These are phyloP conservation scores for Verticillium nubilum DNA, from an alignment of 2,329 filamentous ascomycete genomes.

Conservation along the genomic window DNA sequence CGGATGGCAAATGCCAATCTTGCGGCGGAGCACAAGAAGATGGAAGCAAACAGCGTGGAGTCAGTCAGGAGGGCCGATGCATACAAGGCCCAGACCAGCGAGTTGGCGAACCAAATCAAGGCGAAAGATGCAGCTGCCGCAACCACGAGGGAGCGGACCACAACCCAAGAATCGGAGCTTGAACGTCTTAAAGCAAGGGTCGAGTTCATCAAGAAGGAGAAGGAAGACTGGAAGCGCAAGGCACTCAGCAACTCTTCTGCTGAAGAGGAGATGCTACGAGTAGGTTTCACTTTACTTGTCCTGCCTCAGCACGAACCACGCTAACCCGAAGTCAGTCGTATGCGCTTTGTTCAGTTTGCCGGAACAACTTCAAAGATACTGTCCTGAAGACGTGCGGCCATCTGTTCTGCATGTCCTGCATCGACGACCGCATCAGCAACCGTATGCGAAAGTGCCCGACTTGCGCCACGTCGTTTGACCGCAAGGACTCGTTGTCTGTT, in stretches of 20 bases:
- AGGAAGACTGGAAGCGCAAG: constrained; percentile 82
- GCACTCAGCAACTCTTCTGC: constrained; percentile 74
- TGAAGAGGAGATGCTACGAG: constrained; percentile 79
- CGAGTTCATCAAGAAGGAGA: constrained; percentile 73
- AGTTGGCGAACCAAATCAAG: constrained; percentile 69
- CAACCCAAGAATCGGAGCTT: constrained; percentile 65
- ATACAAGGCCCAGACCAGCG: constrained; percentile 68
- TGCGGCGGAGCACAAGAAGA: constrained; percentile 65
- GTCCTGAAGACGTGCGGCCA: constrained; percentile 92
- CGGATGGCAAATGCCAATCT: constrained; percentile 72
- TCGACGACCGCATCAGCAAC: constrained; percentile 83
- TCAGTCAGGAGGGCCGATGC: constrained; percentile 64
- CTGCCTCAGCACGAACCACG: neutral
- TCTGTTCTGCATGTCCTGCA: constrained; percentile 85
- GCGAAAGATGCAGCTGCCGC: constrained; percentile 63
- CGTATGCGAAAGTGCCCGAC: constrained; percentile 93
- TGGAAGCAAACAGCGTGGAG: constrained; percentile 69
- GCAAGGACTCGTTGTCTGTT: neutral
- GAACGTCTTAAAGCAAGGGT: constrained; percentile 75
- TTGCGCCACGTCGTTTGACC: constrained; percentile 88
- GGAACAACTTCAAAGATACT: constrained; percentile 89
- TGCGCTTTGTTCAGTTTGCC: constrained; percentile 81
- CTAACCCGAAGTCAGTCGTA: constrained; percentile 22
- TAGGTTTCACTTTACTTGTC: constrained; percentile 42
- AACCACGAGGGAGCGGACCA: constrained; percentile 48